These are phyloP conservation scores for Fusarium xyrophilum DNA, from an alignment of 2,329 filamentous ascomycete genomes.

Conservation along the genomic window DNA sequence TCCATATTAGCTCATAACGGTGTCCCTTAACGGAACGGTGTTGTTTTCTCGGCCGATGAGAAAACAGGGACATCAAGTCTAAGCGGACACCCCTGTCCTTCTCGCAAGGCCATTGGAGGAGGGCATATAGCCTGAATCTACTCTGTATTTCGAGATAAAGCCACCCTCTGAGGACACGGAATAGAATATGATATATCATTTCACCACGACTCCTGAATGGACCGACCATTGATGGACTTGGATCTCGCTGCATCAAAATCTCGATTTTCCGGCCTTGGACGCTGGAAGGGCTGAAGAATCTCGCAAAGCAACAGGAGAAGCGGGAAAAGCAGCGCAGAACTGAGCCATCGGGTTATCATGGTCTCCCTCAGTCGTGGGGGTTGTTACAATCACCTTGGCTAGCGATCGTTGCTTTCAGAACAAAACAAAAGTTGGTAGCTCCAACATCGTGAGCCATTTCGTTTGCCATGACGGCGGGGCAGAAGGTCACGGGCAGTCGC, in stretches of 20 bases:
- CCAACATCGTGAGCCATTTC: conserved; percentile 15
- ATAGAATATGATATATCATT: conserved; percentile 36
- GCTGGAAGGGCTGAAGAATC: conserved; percentile 18
- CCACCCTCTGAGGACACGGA: conserved; percentile 24
- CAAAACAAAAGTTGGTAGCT: not conserved
- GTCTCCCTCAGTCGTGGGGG: conserved; percentile 19
- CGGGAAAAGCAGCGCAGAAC: not conserved
- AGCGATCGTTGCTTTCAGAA: conserved; percentile 3
- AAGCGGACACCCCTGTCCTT: conserved; percentile 9
- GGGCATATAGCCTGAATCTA: conserved; percentile 7
- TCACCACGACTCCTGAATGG: conserved; percentile 22
- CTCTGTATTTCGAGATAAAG: conserved; percentile 32
- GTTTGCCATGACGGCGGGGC: conserved; percentile 36
- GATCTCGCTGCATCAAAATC: conserved; percentile 38
- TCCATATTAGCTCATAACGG: conserved; percentile 32
- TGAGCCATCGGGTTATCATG: conserved; percentile 1
- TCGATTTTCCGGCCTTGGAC: conserved; percentile 30
- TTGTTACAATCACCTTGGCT: conserved; percentile 1
- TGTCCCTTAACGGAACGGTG: conserved; percentile 32
- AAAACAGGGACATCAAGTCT: conserved; percentile 33
- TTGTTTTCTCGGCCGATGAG: conserved; percentile 43
- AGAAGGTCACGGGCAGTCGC: conserved; percentile 27
- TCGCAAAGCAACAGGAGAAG: conserved; percentile 1
- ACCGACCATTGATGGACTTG: conserved; percentile 32
- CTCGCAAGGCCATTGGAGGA: not conserved